Evolutionary conservation across 345 rosid species (phyloP).

Genomic region (Citrus trifoliata): DNA sequence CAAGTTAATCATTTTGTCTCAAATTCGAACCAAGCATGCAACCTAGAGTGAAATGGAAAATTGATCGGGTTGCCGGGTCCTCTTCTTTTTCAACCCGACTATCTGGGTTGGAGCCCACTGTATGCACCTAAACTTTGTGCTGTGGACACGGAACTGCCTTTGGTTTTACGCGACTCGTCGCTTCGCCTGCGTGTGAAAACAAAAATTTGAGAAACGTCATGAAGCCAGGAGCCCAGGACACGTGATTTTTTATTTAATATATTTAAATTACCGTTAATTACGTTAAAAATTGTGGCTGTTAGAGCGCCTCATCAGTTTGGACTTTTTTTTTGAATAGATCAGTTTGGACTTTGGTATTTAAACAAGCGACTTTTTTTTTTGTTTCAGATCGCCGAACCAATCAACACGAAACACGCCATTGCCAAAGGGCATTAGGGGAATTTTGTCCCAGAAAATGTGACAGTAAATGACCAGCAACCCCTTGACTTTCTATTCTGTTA

Average conservation of each 20-base stretch:
- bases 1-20: too few relatives aligned
- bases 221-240: not conserved
- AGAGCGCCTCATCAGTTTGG: not conserved
- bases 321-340: too few relatives aligned
- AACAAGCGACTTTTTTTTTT: not conserved
- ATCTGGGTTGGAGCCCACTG: too few relatives aligned
- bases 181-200: too few relatives aligned
- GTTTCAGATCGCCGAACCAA: not conserved
- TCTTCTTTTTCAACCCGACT: too few relatives aligned
- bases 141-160: not conserved
- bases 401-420: not conserved
- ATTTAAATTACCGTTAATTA: slow-evolving; percentile 14
- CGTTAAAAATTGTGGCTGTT: slow-evolving; percentile 7
- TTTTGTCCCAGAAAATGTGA: not conserved
- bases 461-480: not conserved
- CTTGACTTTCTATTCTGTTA: not conserved
- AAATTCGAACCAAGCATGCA: too few relatives aligned
- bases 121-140: not conserved
- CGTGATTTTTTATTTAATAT: not conserved
- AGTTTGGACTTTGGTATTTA: not conserved
- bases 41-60: too few relatives aligned
- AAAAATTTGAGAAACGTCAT: not conserved
- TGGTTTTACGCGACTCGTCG: not conserved
- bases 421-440: not conserved
- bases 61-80: too few relatives aligned